Base-by-base conservation (phyloP, 495 filamentous ascomycete genomes). In the Hypoxylon lienhwacheense region DNA sequence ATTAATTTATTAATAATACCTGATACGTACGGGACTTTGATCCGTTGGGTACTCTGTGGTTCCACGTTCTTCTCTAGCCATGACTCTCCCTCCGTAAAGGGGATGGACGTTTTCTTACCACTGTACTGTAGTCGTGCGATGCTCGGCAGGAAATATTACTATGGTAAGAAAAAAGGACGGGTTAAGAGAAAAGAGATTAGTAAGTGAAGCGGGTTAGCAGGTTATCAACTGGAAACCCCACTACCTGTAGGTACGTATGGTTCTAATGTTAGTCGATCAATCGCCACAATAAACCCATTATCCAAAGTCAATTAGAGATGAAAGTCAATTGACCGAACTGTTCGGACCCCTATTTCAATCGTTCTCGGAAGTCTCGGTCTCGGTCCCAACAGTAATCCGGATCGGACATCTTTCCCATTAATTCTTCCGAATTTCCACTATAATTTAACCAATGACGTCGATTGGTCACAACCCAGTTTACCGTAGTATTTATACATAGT, bases 1-100 rank as follows among this genome's bases (percentile, higher is more conserved):
- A 24, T 36, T 46, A 29, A 45, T 50, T 50, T 60, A 60, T 60
- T 54, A 55, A 28, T 61, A 61, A 55, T 55, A 34, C 33, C 15
- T 19, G 34, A n/a, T 31, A 37, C 17, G 25, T 25, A 42, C 32
- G 25, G 7, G 32, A 33, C 24, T 4, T 32, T 14, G 31, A 26
- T 29, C 14, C 2, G 21, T 34, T 32, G 22, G 25, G 35, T 19
- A 47, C 51, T 12, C 15, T 36, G 34, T 26, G 32, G 22, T 53
- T 59, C 47, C 48, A 48, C 26, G 36, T 17, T 53, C 48, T 59
- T 53, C 55, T 48, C 17, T 44, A 20, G n/a, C 44, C 49, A 47
- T 29, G 36, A 48, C 48, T 53, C 49, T 24, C 25, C 49, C 44
- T 24, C 20, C 10, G n/a, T n/a, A n/a, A 32, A 24, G 48, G 4